Conservation (phyloP, 148 eudicot genomes). For the Rhododendron ovatum region DNA sequence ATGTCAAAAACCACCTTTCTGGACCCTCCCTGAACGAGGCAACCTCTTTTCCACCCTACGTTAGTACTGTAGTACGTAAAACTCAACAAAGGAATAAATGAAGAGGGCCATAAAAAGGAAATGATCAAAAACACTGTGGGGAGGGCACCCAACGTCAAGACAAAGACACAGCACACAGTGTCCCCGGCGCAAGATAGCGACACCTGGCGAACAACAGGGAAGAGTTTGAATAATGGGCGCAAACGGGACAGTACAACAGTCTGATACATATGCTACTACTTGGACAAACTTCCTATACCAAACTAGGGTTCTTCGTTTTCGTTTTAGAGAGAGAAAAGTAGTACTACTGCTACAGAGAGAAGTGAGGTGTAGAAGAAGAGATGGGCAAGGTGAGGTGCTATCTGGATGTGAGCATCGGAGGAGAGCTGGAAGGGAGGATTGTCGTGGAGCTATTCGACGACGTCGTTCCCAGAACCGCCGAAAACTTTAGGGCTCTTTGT, state of each 20-base stretch:
- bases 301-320: background rate
- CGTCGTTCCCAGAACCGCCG: slow-evolving; percentile 74
- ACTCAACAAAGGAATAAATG: too few relatives aligned
- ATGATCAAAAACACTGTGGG: too few relatives aligned
- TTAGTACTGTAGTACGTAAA: too few relatives aligned
- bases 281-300: background rate
- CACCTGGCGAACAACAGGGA: background rate
- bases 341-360: background rate
- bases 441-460: slow-evolving; percentile 60
- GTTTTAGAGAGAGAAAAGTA: background rate
- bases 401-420: slow-evolving; percentile 73
- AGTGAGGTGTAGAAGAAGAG: background rate
- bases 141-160: too few relatives aligned
- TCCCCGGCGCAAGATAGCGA: slow-evolving; percentile 4
- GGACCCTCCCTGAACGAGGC: rapidly evolving
- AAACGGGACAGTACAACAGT: background rate
- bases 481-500: slow-evolving; percentile 87
- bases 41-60: too few relatives aligned
- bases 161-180: too few relatives aligned
- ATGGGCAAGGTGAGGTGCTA: slow-evolving; percentile 52
- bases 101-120: too few relatives aligned
- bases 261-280: too few relatives aligned
- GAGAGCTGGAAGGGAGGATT: slow-evolving; percentile 67
- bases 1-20: too few relatives aligned
- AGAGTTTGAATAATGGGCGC: slow-evolving; percentile 14